Evolutionary conservation across 306 rosid genomes (phyloP).

Genomic region (Cucumis melo): DNA sequence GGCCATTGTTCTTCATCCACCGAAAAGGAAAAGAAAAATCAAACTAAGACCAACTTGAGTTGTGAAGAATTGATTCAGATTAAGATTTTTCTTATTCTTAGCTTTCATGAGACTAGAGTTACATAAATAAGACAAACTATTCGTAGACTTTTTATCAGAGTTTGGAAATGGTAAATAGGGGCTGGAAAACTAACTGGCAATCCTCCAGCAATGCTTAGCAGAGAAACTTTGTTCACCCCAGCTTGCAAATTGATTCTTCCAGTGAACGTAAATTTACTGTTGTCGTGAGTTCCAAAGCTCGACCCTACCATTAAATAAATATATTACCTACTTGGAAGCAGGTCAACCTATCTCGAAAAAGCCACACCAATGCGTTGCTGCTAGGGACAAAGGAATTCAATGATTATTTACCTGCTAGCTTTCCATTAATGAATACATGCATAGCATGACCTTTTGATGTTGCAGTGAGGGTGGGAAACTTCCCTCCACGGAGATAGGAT

Average conservation of each 20-base stretch:
- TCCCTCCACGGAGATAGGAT: slow-evolving; percentile 38
- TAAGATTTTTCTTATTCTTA: not conserved
- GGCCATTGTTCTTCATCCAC: slow-evolving; percentile 58
- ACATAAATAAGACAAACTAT: not conserved
- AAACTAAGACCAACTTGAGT: not conserved
- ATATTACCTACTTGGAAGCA: not conserved
- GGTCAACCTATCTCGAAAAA: not conserved
- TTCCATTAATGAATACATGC: slow-evolving; percentile 69
- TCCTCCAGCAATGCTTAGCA: slow-evolving; percentile 34
- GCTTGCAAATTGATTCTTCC: slow-evolving; percentile 21
- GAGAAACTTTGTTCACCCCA: slow-evolving; percentile 30
- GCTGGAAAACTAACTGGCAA: slow-evolving; percentile 24
- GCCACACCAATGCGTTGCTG: not conserved
- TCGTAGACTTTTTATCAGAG: not conserved
- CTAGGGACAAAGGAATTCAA: not conserved
- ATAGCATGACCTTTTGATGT: slow-evolving; percentile 66
- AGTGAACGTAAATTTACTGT: slow-evolving; percentile 45
- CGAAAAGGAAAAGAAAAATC: not conserved
- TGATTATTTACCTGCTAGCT: slow-evolving; percentile 33
- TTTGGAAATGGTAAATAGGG: not conserved
- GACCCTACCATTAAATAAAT: slow-evolving; percentile 36
- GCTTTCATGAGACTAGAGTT: not conserved
- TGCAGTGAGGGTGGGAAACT: slow-evolving; percentile 44
- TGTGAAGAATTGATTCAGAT: not conserved
- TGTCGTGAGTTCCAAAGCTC: slow-evolving; percentile 35